Conservation (phyloP, 2,329 filamentous ascomycete species). For the Ophiostoma ulmi region DNA sequence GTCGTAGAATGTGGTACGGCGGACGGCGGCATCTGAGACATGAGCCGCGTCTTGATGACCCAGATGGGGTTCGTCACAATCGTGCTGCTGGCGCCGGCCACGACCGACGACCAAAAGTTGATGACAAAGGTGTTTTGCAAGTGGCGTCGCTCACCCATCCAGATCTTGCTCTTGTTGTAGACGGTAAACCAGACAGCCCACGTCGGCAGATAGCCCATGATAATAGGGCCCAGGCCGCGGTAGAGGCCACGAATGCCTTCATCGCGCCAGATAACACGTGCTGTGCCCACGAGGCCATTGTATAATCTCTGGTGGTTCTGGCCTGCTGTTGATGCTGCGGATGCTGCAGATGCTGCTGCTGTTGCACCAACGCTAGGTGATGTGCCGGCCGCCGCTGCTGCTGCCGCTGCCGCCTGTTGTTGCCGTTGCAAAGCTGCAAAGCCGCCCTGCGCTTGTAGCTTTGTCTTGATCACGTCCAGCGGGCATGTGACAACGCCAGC, state of each 20-base stretch:
- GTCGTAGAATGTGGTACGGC: constrained; percentile 33
- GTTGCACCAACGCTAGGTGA: constrained; percentile 32
- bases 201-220: constrained; percentile 91
- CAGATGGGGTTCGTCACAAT: constrained; percentile 96
- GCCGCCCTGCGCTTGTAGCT: constrained; percentile 89
- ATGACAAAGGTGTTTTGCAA: constrained; percentile 62
- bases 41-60: constrained; percentile 97
- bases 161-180: constrained; percentile 38
- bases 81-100: constrained; percentile 88
- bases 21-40: constrained; percentile 68
- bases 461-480: constrained; percentile 98
- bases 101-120: constrained; percentile 83
- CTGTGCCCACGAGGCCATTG: constrained; percentile 80
- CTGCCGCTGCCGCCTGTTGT: constrained; percentile 36
- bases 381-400: neutral
- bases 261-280: constrained; percentile 75
- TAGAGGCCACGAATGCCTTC: constrained; percentile 91
- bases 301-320: constrained; percentile 59
- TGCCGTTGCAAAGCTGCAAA: constrained; percentile 51
- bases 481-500: constrained; percentile 94
- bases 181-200: constrained; percentile 98
- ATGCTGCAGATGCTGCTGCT: neutral
- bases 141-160: constrained; percentile 20
- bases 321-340: constrained; percentile 3
- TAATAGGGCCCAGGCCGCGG: constrained; percentile 85